These are phyloP conservation scores for Saccharomycopsis sp. DNA, from an alignment of 805 yeast genomes.

Conservation along the genomic window DNA sequence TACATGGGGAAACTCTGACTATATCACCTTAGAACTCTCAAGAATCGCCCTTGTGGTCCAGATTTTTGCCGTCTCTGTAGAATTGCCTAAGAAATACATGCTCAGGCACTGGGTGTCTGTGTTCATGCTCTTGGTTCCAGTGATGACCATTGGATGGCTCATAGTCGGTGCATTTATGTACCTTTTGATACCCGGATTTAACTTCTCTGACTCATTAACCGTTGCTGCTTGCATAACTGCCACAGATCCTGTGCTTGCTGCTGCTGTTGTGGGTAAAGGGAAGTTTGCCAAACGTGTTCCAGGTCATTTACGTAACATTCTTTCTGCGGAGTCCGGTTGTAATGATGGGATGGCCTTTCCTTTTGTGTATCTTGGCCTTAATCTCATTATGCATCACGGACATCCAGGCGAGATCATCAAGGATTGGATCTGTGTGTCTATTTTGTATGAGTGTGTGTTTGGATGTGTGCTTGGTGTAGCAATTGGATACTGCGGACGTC, in stretches of 20 bases:
- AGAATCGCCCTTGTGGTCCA: conserved; percentile 80
- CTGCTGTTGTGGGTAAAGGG: conserved; percentile 93
- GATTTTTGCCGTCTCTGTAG: conserved; percentile 92
- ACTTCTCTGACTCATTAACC: conserved; percentile 64
- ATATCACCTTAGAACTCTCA: conserved; percentile 75
- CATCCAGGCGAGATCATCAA: conserved; percentile 62
- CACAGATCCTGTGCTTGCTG: conserved; percentile 91
- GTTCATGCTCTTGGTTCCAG: conserved; percentile 66
- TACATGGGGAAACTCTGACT: conserved; percentile 80
- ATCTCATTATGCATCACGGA: conserved; percentile 60
- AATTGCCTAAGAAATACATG: conserved; percentile 86
- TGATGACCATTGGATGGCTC: conserved; percentile 89
- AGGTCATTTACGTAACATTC: conserved; percentile 78
- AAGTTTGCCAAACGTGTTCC: conserved; percentile 87
- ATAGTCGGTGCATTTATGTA: conserved; percentile 74
- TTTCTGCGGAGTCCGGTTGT: conserved; percentile 84
- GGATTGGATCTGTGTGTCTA: conserved; percentile 72
- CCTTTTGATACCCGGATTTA: conserved; percentile 65
- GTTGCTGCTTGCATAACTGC: conserved; percentile 89
- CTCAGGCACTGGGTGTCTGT: conserved; percentile 77
- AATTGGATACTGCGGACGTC: conserved; percentile 67
- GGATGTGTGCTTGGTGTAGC: conserved; percentile 70
- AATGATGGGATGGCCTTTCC: conserved; percentile 98
- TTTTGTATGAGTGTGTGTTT: conserved; percentile 74
- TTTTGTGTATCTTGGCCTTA: conserved; percentile 65